Percentiles rank a stretch among this genome's conserved stretches.
Evolutionary conservation across 176 grass and related monocot genomes (phyloP).

Genomic region (Saccharum officinarum): DNA sequence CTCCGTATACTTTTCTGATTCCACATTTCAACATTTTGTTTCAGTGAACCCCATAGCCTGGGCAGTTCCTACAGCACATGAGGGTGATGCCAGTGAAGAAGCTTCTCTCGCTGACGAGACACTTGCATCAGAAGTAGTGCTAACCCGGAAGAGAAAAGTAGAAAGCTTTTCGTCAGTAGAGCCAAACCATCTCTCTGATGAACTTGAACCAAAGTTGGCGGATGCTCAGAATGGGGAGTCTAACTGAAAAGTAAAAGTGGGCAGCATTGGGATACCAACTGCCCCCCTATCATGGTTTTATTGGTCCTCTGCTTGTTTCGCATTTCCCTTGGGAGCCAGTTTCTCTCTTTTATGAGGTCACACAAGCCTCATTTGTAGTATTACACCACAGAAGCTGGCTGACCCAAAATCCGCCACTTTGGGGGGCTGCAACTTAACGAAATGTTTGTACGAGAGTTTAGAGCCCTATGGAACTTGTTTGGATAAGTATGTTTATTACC

Average conservation of each 20-base stretch:
- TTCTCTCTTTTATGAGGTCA: conserved; percentile 22
- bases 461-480: conserved; percentile 5
- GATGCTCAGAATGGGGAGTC: conserved; percentile 48
- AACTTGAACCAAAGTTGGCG: conserved; percentile 36
- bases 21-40: conserved; percentile 2
- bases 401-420: conserved; percentile 14
- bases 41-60: conserved; percentile 60
- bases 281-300: conserved; percentile 9
- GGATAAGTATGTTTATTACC: conserved; percentile 9
- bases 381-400: neutral
- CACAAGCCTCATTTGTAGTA: conserved; percentile 31
- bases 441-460: conserved; percentile 24
- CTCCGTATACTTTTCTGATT: conserved; percentile 11
- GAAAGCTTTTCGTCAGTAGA: conserved; percentile 12
- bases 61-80: conserved; percentile 38
- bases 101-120: conserved; percentile 13
- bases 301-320: neutral
- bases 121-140: conserved; percentile 14
- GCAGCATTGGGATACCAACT: neutral
- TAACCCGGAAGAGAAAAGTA: conserved; percentile 29
- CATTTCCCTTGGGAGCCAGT: neutral
- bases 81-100: conserved; percentile 12
- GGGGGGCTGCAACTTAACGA: conserved; percentile 25
- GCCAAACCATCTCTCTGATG: conserved; percentile 24
- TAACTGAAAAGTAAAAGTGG: conserved; percentile 19